Conservation (phyloP, 129 eudicot genomes). For the Arctium lappa region DNA sequence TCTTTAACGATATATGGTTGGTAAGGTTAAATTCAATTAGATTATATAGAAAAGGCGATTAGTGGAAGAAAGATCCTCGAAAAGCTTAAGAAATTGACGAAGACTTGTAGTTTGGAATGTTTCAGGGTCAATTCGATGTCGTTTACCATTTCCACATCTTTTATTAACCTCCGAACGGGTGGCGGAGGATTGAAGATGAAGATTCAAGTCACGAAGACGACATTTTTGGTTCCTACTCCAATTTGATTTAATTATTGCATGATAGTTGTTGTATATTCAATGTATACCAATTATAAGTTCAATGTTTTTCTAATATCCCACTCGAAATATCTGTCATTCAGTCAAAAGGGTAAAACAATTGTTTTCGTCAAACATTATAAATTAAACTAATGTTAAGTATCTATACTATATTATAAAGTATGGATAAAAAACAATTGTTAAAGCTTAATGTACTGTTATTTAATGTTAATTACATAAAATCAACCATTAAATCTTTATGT, state of each 20-base stretch:
- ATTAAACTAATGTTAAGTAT: no score
- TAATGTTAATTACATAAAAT: no score
- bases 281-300: background rate
- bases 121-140: slow-evolving; percentile 10
- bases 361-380: no score
- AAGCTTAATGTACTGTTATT: no score
- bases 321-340: no score
- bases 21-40: background rate
- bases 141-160: background rate
- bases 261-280: background rate
- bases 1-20: slow-evolving; percentile 8
- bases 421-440: no score
- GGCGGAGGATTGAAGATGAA: background rate
- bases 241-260: background rate
- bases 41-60: slow-evolving; percentile 16
- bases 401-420: no score
- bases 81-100: slow-evolving; percentile 6
- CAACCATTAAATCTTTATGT: no score
- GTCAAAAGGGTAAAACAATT: no score
- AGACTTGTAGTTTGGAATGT: slow-evolving; percentile 20
- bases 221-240: background rate
- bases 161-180: background rate
- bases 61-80: slow-evolving; percentile 6
- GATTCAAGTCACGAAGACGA: background rate
- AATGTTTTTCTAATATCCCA: no score